A percentile compares a stretch with the other conserved stretches of the same genome.
Conservation (phyloP, 805 yeast genomes). For the Yarrowia keelungensis region DNA sequence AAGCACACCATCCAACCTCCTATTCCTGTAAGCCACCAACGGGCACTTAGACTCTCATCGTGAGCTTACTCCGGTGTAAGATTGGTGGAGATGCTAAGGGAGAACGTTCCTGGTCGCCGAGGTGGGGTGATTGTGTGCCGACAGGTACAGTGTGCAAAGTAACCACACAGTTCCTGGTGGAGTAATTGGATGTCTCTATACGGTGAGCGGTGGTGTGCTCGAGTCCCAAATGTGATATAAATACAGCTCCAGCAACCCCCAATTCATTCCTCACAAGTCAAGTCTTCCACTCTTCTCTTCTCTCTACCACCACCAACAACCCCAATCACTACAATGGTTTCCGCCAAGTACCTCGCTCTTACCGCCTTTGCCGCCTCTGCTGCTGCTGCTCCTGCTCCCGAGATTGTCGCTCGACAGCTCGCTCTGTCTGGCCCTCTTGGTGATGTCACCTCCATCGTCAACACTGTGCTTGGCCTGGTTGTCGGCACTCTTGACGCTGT, state of each 20-base stretch:
- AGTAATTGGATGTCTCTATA: constrained; percentile 8
- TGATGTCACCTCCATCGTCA: constrained; percentile 22
- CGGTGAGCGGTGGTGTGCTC: neutral
- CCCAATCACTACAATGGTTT: constrained; percentile 17
- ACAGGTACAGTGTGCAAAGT: no score
- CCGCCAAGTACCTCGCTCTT: constrained; percentile 26
- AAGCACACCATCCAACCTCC: no score
- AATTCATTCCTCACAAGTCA: neutral
- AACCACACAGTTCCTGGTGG: neutral
- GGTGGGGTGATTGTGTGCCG: no score
- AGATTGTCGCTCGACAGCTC: constrained; percentile 15
- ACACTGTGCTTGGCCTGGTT: constrained; percentile 16
- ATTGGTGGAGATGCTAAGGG: constrained; percentile 18
- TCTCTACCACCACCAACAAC: neutral
- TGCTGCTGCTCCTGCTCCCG: constrained; percentile 26
- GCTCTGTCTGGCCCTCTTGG: constrained; percentile 16
- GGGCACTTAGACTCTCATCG: no score
- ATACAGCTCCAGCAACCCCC: neutral
- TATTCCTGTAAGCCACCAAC: no score
- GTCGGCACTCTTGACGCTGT: constrained; percentile 15
- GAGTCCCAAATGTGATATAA: neutral
- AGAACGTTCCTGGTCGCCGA: no score
- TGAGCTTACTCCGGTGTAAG: neutral
- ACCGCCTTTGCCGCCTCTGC: constrained; percentile 20
- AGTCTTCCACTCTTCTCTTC: neutral